phyloP scores from a whole-genome alignment of 768 basidiomycete genomes.

The Rhizopogon sp. region DNA sequence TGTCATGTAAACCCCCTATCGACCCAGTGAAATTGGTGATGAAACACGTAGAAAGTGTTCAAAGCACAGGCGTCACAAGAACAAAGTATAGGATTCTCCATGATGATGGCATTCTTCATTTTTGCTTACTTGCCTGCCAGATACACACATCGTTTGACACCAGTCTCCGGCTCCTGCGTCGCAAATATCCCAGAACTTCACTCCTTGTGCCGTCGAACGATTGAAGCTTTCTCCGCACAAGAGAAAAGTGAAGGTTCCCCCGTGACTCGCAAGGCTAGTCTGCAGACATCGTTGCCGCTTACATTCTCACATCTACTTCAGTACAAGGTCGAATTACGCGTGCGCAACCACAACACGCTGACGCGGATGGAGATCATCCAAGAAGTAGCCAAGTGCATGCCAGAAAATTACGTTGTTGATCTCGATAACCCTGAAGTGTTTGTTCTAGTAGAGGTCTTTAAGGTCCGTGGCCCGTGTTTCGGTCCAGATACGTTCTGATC shows the following conservation, averaged over 20 bases:
- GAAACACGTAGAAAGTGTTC: conserved; percentile 58
- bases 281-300: not conserved
- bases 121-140: conserved; percentile 29
- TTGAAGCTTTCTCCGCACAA: conserved; percentile 48
- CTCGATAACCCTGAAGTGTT: conserved; percentile 66
- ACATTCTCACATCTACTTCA: conserved; percentile 20
- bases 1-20: conserved; percentile 73
- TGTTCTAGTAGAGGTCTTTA: conserved; percentile 79
- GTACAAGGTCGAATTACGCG: conserved; percentile 79
- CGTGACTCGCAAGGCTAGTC: conserved; percentile 42
- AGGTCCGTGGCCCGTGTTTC: conserved; percentile 41
- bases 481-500: not conserved
- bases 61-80: conserved; percentile 55
- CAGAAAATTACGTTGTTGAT: conserved; percentile 61
- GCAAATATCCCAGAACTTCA: conserved; percentile 71
- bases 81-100: conserved; percentile 45
- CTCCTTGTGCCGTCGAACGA: conserved; percentile 48
- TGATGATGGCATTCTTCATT: not conserved
- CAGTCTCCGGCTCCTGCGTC: conserved; percentile 60
- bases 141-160: conserved; percentile 65
- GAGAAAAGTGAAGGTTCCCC: conserved; percentile 26
- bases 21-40: conserved; percentile 70
- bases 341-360: conserved; percentile 74
- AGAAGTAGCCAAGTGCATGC: conserved; percentile 66
- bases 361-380: conserved; percentile 56